A percentile compares a stretch with the other conserved stretches of the same genome.
phyloP scores from a whole-genome alignment of 1,284 basidiomycete genomes.

The Irpex sp. region DNA sequence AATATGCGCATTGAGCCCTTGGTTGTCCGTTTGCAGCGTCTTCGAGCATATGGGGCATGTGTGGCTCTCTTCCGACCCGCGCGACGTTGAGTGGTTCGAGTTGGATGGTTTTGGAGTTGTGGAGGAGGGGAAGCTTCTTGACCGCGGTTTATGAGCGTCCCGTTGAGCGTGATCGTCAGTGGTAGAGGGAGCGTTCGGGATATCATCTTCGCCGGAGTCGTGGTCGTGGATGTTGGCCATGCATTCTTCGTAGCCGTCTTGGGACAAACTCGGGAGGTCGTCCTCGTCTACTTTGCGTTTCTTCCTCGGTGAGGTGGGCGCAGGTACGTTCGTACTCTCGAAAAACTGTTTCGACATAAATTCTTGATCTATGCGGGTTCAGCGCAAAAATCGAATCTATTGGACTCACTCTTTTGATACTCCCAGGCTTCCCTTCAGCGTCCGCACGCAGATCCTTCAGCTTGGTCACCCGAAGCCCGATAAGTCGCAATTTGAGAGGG shows the following conservation, averaged over 20 bases:
- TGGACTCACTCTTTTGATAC: constrained; percentile 57
- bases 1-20: constrained; percentile 64
- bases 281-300: constrained; percentile 21
- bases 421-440: constrained; percentile 36
- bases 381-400: too few relatives aligned
- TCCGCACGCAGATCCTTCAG: constrained; percentile 68
- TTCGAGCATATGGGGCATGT: constrained; percentile 64
- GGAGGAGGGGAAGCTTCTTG: too few relatives aligned
- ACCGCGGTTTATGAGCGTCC: too few relatives aligned
- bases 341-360: constrained; percentile 44
- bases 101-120: too few relatives aligned
- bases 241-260: constrained; percentile 27
- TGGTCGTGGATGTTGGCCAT: constrained; percentile 56
- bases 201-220: background rate
- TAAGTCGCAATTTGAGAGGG: constrained; percentile 71
- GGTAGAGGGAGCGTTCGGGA: too few relatives aligned
- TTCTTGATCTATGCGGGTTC: too few relatives aligned
- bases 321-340: constrained; percentile 29
- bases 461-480: constrained; percentile 81
- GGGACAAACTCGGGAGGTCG: constrained; percentile 11
- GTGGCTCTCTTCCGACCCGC: constrained; percentile 14
- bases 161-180: too few relatives aligned
- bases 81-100: background rate
- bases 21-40: constrained; percentile 54
- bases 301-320: constrained; percentile 35